Base-by-base conservation (phyloP, 805 yeast species). In the Lipomyces spencermartinsiae region DNA sequence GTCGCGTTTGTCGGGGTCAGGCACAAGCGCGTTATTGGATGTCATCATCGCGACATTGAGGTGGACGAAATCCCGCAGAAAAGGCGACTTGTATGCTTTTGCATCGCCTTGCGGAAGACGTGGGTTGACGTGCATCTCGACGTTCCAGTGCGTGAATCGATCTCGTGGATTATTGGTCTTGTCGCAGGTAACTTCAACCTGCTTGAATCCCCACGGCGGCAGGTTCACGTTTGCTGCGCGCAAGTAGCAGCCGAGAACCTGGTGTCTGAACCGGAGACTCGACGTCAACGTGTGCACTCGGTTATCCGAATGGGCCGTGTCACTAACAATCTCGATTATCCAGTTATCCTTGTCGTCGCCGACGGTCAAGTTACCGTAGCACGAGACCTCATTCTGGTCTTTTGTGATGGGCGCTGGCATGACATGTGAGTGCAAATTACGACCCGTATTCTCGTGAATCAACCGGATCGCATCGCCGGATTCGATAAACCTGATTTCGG, bases 201-300 rank as follows among this genome's bases (percentile, higher is more conserved):
- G 99, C 77, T 92, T 87, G 85, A 94, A 95, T 25, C 99, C 99
- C 99, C 99, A 95, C 19, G 87, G 88, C 22, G 99, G 99, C 76
- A 93, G 88, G 31, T 86, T 78, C 72, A 82, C 80, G 58, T 97
- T 98, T 10, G 95, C 84, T 14, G 94, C 91, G 72, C 93, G 91
- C 76, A 95, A 81, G 78, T 93, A 93, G 78, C 98, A 96, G 55
- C 90, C 90, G 75, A 92, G 78, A 9, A 78, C 86, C 71, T 83
- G 83, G 78, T 89, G 89, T 75, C 83, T 86, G 73, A 95, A 81
- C 79, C 97, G 86, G 80, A 95, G 87, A 29, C 92, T 87, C 0
- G 97, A 85, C 49, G 97, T 87, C 71, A 93, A 84, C 19, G 98
- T 95, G 79, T 91, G 97, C 63, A 92, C 76, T 64, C 81, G 78